Conservation (phyloP, 176 grass and related monocot genomes). For the Oryza longistaminata region DNA sequence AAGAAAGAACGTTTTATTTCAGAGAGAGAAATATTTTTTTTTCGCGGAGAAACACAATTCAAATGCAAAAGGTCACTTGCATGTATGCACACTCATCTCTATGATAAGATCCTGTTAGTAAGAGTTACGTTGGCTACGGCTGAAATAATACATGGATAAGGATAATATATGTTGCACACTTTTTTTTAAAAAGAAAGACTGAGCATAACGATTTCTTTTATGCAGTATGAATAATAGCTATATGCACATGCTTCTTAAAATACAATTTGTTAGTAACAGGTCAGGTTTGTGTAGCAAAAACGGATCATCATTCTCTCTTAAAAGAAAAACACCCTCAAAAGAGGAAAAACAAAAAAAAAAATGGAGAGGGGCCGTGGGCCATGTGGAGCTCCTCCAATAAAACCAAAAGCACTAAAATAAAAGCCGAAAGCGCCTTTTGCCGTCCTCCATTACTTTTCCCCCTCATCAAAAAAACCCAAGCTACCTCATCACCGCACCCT, state of each 20-base stretch:
- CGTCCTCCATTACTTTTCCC: conserved; percentile 27
- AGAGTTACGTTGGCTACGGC: too few species aligned
- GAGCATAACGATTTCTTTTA: background rate
- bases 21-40: too few species aligned
- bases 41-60: too few species aligned
- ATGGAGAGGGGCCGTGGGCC: background rate
- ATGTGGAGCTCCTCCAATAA: conserved; percentile 13
- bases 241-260: background rate
- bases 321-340: background rate
- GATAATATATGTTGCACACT: too few species aligned
- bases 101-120: too few species aligned
- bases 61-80: too few species aligned
- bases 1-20: too few species aligned
- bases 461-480: background rate
- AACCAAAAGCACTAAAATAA: conserved; percentile 23
- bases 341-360: background rate
- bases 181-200: too few species aligned
- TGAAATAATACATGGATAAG: too few species aligned
- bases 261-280: background rate
- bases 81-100: too few species aligned
- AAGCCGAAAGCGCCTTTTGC: conserved; percentile 43
- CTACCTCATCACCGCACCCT: too few species aligned
- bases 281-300: background rate
- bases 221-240: background rate
- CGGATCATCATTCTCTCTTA: too few species aligned